A percentile compares a stretch with the other conserved stretches of the same genome.
Evolutionary conservation across 2,329 filamentous ascomycete species (phyloP).

Genomic region (Fusarium caatingaense): DNA sequence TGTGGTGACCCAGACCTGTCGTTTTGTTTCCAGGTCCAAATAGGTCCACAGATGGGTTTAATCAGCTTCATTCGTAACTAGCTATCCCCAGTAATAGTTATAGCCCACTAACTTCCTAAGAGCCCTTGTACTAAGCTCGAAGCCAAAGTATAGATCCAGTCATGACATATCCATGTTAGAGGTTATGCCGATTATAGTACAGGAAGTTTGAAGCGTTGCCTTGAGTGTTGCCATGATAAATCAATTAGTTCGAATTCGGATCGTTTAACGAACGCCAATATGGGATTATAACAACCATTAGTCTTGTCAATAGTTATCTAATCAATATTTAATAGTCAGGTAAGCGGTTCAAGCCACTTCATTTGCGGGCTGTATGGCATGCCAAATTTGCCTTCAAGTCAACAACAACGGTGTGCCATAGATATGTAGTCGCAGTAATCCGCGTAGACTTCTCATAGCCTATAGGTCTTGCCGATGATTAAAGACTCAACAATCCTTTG

Average conservation of each 20-base stretch:
- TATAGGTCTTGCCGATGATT: not conserved
- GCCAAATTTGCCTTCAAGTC: too few relatives aligned
- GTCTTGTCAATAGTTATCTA: too few relatives aligned
- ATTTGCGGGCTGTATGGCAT: not conserved
- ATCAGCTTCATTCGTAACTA: rapidly evolving
- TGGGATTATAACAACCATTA: too few relatives aligned
- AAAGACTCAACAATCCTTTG: not conserved
- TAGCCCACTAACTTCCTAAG: too few relatives aligned
- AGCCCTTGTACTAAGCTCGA: not conserved
- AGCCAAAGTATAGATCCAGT: not conserved
- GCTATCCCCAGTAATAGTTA: not conserved
- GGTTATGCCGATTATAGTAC: too few relatives aligned
- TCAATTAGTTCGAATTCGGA: too few relatives aligned
- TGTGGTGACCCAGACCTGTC: not conserved
- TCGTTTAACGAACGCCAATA: rapidly evolving
- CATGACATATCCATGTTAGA: too few relatives aligned
- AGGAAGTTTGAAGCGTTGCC: not conserved
- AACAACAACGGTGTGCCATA: rapidly evolving
- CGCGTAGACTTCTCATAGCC: not conserved
- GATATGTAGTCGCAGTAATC: not conserved
- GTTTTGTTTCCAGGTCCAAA: not conserved
- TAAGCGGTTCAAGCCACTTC: not conserved
- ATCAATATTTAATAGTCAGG: too few relatives aligned
- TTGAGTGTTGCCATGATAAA: too few relatives aligned
- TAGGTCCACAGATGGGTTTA: rapidly evolving